These are phyloP conservation scores for Rhodosporidiobolus odoratus DNA, from an alignment of 768 basidiomycete genomes.

Conservation along the genomic window DNA sequence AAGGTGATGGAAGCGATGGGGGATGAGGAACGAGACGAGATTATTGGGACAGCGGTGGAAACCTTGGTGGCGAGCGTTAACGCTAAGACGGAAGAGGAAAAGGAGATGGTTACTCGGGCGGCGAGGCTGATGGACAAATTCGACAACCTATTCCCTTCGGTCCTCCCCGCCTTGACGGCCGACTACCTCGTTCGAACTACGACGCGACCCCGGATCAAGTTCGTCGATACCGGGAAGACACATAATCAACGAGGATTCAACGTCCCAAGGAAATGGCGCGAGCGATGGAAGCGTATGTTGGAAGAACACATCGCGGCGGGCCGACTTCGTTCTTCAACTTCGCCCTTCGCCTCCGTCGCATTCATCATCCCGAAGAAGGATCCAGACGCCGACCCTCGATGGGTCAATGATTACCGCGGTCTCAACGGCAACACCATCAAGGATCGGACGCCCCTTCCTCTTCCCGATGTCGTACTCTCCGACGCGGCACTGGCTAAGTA, in stretches of 20 bases:
- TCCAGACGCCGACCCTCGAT: neutral
- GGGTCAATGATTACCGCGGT: slow-evolving; percentile 15
- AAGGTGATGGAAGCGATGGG: no score
- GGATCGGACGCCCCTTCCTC: slow-evolving; percentile 17
- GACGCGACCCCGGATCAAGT: neutral
- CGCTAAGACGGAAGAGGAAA: neutral
- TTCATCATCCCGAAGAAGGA: slow-evolving; percentile 22
- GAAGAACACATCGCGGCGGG: slow-evolving; percentile 12
- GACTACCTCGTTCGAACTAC: neutral
- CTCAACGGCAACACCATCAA: slow-evolving; percentile 17
- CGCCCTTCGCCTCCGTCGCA: slow-evolving; percentile 8
- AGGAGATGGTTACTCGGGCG: neutral
- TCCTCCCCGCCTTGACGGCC: neutral
- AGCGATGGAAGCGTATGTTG: slow-evolving; percentile 5
- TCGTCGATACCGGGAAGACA: neutral
- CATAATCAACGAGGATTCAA: slow-evolving; percentile 11
- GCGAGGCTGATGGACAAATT: neutral
- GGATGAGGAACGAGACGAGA: no score
- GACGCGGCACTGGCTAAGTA: no score
- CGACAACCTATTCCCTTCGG: slow-evolving; percentile 3
- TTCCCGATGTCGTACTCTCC: no score
- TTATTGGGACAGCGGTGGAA: neutral
- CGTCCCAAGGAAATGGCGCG: neutral
- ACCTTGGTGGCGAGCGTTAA: neutral
- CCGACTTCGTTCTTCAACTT: slow-evolving; percentile 6